A percentile compares a stretch with the other conserved stretches of the same genome.
Conservation (phyloP, 2,329 filamentous ascomycete species). For the Aspergillus fischeri region DNA sequence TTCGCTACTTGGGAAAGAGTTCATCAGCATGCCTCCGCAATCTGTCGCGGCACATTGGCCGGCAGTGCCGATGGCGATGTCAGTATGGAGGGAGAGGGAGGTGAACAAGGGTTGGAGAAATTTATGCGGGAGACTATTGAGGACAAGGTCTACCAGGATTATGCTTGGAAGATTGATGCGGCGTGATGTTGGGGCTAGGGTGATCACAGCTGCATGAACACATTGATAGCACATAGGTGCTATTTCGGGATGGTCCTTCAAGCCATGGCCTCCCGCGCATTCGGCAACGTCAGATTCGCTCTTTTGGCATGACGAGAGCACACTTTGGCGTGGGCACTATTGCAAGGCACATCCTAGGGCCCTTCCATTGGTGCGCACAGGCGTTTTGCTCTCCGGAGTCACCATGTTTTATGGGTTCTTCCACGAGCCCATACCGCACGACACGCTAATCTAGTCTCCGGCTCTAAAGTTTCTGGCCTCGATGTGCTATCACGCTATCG, state of each 20-base stretch:
- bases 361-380: neutral
- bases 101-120: slow-evolving; percentile 47
- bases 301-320: neutral
- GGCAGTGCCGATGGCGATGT: slow-evolving; percentile 41
- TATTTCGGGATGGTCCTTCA: neutral
- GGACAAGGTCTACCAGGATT: slow-evolving; percentile 46
- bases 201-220: neutral
- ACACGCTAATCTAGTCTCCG: neutral
- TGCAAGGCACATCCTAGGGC: neutral
- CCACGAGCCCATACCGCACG: neutral
- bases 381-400: neutral
- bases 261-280: neutral
- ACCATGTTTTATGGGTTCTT: neutral
- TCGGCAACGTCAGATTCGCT: neutral
- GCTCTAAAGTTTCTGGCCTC: neutral
- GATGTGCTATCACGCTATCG: neutral
- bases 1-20: slow-evolving; percentile 71
- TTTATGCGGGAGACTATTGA: slow-evolving; percentile 62
- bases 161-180: slow-evolving; percentile 36
- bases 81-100: slow-evolving; percentile 39
- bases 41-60: slow-evolving; percentile 55
- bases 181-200: slow-evolving; percentile 21
- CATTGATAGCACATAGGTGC: neutral
- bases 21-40: slow-evolving; percentile 58
- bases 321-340: neutral